Conservation (phyloP, 768 basidiomycete genomes). For the Lyophyllum decastes region DNA sequence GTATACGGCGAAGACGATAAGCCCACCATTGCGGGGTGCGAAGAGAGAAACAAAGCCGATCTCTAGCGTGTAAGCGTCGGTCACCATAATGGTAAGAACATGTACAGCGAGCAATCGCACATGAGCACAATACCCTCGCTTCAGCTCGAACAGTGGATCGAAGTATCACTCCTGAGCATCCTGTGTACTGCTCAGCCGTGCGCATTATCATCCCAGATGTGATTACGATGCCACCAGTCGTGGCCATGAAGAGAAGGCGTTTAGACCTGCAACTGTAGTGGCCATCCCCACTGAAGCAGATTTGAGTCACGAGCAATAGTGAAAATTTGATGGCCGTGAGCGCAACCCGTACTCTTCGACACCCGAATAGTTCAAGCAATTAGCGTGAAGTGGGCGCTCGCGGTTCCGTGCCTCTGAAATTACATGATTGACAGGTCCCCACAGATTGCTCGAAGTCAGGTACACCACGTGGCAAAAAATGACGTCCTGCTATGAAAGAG, state of each 20-base stretch:
- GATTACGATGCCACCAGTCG: neutral
- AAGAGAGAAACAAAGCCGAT: conserved; percentile 34
- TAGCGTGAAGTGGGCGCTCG: too few relatives aligned
- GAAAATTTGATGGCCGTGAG: too few relatives aligned
- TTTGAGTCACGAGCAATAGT: too few relatives aligned
- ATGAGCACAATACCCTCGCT: conserved; percentile 38
- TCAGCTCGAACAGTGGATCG: conserved; percentile 30
- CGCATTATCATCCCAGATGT: conserved; percentile 21
- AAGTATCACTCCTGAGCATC: conserved; percentile 11
- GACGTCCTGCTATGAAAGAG: neutral
- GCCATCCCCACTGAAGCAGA: too few relatives aligned
- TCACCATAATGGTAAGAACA: neutral
- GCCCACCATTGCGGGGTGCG: conserved; percentile 34
- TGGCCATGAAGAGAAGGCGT: neutral
- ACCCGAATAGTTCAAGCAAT: too few relatives aligned
- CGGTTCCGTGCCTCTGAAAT: too few relatives aligned
- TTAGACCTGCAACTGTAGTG: neutral
- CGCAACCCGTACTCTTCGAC: too few relatives aligned
- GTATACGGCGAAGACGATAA: conserved; percentile 28
- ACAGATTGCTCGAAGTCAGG: too few relatives aligned
- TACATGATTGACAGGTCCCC: too few relatives aligned
- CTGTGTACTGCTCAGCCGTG: conserved; percentile 18
- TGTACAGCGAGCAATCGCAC: conserved; percentile 25
- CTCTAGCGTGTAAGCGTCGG: conserved; percentile 13
- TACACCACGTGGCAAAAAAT: neutral